Conservation (phyloP, 306 rosid genomes). For the Glycine tomentella region DNA sequence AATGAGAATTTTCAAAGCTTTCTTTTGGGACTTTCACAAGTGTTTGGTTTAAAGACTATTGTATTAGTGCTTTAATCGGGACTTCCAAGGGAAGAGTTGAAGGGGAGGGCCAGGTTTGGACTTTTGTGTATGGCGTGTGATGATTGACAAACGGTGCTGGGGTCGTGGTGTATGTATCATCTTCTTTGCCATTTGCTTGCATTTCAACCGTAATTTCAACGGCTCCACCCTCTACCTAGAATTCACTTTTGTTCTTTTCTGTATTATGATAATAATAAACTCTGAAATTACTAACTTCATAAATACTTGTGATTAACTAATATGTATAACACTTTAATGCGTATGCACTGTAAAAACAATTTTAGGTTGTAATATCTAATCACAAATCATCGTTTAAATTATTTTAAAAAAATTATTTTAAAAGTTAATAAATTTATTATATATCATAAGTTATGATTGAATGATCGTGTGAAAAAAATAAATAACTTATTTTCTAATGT, state of each 20-base stretch:
- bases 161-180: slow-evolving; percentile 7
- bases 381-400: no score
- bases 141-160: slow-evolving; percentile 15
- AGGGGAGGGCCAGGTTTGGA: slow-evolving; percentile 53
- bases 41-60: slow-evolving; percentile 38
- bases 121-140: slow-evolving; percentile 45
- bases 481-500: neutral
- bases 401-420: no score
- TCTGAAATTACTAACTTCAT: neutral
- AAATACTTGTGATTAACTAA: neutral
- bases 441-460: no score
- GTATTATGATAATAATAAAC: slow-evolving; percentile 6
- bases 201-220: slow-evolving; percentile 24
- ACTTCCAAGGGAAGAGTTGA: slow-evolving; percentile 26
- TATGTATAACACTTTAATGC: no score
- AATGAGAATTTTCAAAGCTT: slow-evolving; percentile 47
- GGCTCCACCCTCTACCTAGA: neutral
- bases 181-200: slow-evolving; percentile 22
- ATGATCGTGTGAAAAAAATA: no score
- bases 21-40: slow-evolving; percentile 21
- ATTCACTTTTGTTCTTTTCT: slow-evolving; percentile 26
- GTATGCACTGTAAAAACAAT: no score
- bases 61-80: slow-evolving; percentile 30
- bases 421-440: no score
- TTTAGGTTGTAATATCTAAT: no score